Conservation (phyloP, 2,329 filamentous ascomycete species). For the Colletotrichum sublineola region DNA sequence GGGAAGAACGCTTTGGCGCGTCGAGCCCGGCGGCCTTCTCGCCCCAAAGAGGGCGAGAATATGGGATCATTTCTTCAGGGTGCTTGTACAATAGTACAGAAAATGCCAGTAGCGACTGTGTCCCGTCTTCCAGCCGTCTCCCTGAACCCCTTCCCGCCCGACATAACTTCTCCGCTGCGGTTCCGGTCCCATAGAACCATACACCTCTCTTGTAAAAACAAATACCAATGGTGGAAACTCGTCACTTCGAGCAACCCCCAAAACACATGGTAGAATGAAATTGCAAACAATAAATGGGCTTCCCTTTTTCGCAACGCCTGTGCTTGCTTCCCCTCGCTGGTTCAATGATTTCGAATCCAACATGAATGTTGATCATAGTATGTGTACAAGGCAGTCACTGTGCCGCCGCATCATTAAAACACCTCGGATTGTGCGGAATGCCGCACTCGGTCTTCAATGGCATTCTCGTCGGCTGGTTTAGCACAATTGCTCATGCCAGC, state of each 20-base stretch:
- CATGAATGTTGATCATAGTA: slow-evolving; percentile 24
- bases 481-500: slow-evolving; percentile 49
- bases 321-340: slow-evolving; percentile 33
- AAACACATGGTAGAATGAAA: slow-evolving; percentile 1
- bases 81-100: slow-evolving; percentile 30
- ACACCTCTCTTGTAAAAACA: neutral
- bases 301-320: slow-evolving; percentile 33
- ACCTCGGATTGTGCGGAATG: neutral
- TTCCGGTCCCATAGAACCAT: neutral
- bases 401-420: slow-evolving; percentile 1
- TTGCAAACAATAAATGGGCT: slow-evolving; percentile 10
- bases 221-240: neutral
- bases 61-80: slow-evolving; percentile 19
- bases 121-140: neutral
- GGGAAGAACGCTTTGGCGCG: slow-evolving; percentile 20
- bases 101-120: slow-evolving; percentile 33
- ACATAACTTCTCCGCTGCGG: neutral
- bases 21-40: slow-evolving; percentile 37
- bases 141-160: neutral
- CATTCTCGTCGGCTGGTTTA: slow-evolving; percentile 55
- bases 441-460: slow-evolving; percentile 54
- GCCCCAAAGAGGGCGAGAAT: slow-evolving; percentile 28
- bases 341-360: slow-evolving; percentile 25
- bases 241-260: neutral
- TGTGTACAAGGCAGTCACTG: slow-evolving; percentile 26